A percentile compares a stretch with the other conserved stretches of the same genome.
These are phyloP conservation scores for Trichoderma sp. DNA, from an alignment of 2,329 filamentous ascomycete genomes.

Conservation along the genomic window DNA sequence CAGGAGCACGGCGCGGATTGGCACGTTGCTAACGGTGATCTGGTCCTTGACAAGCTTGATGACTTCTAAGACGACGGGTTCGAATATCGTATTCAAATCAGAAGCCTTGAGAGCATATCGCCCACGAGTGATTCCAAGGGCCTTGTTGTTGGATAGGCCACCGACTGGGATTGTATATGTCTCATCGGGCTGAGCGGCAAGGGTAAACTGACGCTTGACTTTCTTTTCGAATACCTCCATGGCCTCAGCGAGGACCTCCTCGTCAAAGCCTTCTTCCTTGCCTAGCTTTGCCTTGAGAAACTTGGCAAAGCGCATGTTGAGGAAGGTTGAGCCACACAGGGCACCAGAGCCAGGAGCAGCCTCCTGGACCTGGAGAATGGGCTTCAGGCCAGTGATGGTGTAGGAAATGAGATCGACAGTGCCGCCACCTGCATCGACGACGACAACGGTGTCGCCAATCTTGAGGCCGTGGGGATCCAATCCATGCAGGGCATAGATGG, in stretches of 20 bases:
- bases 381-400: constrained; percentile 42
- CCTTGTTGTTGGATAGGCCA: constrained; percentile 40
- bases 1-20: constrained; percentile 43
- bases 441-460: constrained; percentile 46
- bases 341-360: constrained; percentile 45
- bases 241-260: constrained; percentile 39
- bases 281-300: constrained; percentile 42
- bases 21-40: constrained; percentile 38
- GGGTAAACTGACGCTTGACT: constrained; percentile 16
- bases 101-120: constrained; percentile 38
- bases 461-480: constrained; percentile 40
- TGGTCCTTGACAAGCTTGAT: constrained; percentile 45
- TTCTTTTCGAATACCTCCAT: constrained; percentile 44
- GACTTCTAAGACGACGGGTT: constrained; percentile 44
- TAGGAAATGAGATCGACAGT: constrained; percentile 53
- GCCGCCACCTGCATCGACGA: constrained; percentile 53
- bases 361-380: constrained; percentile 45
- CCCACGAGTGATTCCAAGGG: constrained; percentile 38
- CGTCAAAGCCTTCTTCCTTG: constrained; percentile 40
- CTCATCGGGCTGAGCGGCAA: constrained; percentile 15
- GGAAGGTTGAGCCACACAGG: constrained; percentile 46
- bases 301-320: constrained; percentile 45
- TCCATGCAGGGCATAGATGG: constrained; percentile 45
- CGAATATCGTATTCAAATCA: constrained; percentile 43
- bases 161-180: constrained; percentile 41